A percentile compares a stretch with the other conserved stretches of the same genome.
These are phyloP conservation scores for Tuber magnatum DNA, from an alignment of 495 filamentous ascomycete species.

Conservation along the genomic window DNA sequence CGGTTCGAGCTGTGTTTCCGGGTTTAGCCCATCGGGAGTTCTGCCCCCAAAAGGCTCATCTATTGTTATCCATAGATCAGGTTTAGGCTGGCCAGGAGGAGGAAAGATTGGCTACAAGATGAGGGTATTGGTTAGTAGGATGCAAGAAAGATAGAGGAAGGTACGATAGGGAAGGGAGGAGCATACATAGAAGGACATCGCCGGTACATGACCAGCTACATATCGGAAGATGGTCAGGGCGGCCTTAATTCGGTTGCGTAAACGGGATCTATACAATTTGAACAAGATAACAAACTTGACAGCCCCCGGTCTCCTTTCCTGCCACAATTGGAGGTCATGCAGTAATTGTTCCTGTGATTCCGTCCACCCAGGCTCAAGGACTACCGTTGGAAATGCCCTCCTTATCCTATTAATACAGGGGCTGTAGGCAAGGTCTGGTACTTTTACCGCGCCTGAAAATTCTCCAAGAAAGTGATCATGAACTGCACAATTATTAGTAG, in stretches of 20 bases:
- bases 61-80: too few species aligned
- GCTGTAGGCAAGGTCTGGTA: not conserved
- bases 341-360: not conserved
- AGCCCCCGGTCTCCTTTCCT: not conserved
- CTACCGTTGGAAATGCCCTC: not conserved
- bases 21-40: too few species aligned
- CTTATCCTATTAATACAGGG: not conserved
- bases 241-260: not conserved
- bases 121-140: not conserved
- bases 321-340: not conserved
- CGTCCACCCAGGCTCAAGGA: not conserved
- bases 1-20: constrained; percentile 52
- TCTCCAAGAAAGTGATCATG: too few species aligned
- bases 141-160: not conserved
- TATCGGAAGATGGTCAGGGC: not conserved
- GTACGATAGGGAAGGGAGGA: not conserved
- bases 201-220: not conserved
- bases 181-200: too few species aligned
- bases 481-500: too few species aligned
- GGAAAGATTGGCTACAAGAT: not conserved
- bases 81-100: too few species aligned
- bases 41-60: too few species aligned
- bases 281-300: not conserved
- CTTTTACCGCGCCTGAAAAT: too few species aligned
- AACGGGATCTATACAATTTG: not conserved